Conservation (phyloP, 306 rosid species). For the Medicago ruthenica region DNA sequence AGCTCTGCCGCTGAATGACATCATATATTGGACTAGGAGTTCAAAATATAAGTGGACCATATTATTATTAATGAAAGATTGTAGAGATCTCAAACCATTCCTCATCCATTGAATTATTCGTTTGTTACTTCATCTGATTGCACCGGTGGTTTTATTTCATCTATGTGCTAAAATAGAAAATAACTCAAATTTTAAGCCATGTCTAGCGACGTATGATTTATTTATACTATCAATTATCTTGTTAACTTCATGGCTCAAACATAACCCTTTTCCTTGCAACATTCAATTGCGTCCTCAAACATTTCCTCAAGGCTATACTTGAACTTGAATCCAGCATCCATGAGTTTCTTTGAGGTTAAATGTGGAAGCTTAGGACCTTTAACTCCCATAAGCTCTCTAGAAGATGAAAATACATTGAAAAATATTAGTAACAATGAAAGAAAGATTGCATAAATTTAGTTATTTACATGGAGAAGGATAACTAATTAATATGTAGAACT, state of each 20-base stretch:
- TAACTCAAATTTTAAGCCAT: background rate
- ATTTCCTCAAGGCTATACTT: constrained; percentile 58
- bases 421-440: background rate
- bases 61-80: too few relatives aligned
- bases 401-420: background rate
- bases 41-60: too few relatives aligned
- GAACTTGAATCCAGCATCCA: constrained; percentile 59
- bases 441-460: background rate
- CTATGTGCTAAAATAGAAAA: too few relatives aligned
- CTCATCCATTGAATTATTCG: too few relatives aligned
- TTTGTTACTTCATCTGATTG: too few relatives aligned
- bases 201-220: background rate
- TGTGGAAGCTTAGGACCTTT: constrained; percentile 25
- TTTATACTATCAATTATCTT: background rate
- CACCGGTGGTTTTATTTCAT: too few relatives aligned
- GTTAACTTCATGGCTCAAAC: background rate
- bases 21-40: too few relatives aligned
- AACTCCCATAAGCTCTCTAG: constrained; percentile 47
- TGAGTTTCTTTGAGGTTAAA: constrained; percentile 57
- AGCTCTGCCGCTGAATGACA: too few relatives aligned
- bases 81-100: too few relatives aligned
- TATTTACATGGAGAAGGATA: background rate
- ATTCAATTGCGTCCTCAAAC: constrained; percentile 53
- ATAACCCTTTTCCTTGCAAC: constrained; percentile 40
- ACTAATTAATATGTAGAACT: constrained; percentile 43